These are phyloP conservation scores for Castanea mollissima DNA, from an alignment of 306 rosid genomes.

Conservation along the genomic window DNA sequence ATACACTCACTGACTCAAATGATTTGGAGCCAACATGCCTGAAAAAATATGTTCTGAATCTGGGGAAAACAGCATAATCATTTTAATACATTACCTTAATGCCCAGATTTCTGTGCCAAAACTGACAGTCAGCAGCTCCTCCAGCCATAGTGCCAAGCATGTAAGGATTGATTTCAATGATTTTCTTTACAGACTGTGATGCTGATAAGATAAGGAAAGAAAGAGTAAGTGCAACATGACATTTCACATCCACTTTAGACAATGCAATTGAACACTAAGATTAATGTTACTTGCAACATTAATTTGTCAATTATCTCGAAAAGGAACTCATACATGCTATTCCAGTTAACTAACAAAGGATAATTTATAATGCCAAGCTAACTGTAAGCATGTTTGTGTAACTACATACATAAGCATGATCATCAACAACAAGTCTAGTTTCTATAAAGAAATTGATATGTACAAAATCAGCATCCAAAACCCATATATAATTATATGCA, in stretches of 20 bases:
- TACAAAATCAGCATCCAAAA: not conserved
- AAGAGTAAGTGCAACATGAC: not conserved
- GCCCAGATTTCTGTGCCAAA: constrained; percentile 69
- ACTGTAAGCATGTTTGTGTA: constrained; percentile 1
- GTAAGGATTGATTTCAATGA: constrained; percentile 59
- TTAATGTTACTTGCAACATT: not conserved
- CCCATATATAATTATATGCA: not conserved
- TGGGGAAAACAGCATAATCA: not conserved
- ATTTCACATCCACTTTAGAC: not conserved
- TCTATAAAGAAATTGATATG: not conserved
- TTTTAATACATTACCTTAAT: constrained; percentile 15
- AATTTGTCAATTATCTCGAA: not conserved
- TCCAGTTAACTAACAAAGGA: not conserved
- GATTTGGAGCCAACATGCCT: not conserved
- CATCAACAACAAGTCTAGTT: not conserved
- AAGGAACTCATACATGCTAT: not conserved
- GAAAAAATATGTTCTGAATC: not conserved
- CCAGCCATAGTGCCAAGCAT: constrained; percentile 73
- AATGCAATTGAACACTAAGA: not conserved
- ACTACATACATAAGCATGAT: not conserved
- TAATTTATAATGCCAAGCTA: not conserved
- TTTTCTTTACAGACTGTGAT: constrained; percentile 89
- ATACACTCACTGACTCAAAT: not conserved
- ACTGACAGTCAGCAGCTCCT: constrained; percentile 68
- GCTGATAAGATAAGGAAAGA: constrained; percentile 43